phyloP scores from a whole-genome alignment of 371 early-diverging fungal species.

The Umbelopsis sp. region DNA sequence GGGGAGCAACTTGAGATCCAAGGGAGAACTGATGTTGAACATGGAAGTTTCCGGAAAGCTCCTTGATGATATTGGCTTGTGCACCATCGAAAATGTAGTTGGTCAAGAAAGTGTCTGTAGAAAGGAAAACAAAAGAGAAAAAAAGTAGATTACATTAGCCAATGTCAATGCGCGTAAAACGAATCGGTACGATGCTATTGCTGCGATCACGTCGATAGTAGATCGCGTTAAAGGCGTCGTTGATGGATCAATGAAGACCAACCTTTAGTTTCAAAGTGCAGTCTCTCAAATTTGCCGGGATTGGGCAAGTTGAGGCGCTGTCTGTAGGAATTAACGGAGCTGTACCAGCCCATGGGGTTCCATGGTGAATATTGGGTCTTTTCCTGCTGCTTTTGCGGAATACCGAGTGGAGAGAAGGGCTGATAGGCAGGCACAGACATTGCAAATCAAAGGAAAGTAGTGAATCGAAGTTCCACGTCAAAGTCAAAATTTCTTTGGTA shows the following conservation, averaged over 20 bases:
- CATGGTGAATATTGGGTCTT: constrained; percentile 31
- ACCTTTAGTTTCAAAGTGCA: constrained; percentile 89
- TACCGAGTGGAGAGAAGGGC: constrained; percentile 17
- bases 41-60: constrained; percentile 91
- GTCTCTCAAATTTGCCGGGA: constrained; percentile 87
- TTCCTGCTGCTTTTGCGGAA: constrained; percentile 17
- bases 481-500: constrained; percentile 12
- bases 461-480: constrained; percentile 13
- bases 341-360: constrained; percentile 65
- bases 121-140: constrained; percentile 8
- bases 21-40: constrained; percentile 91
- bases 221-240: neutral
- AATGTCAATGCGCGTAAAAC: too few relatives aligned
- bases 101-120: constrained; percentile 74
- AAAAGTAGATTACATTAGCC: neutral
- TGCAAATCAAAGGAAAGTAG: constrained; percentile 17
- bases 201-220: constrained; percentile 4
- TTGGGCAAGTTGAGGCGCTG: constrained; percentile 74
- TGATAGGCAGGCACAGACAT: constrained; percentile 19
- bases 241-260: constrained; percentile 25
- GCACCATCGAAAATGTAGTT: constrained; percentile 94
- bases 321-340: constrained; percentile 64
- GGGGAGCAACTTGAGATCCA: constrained; percentile 83
- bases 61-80: constrained; percentile 89
- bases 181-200: neutral